Conservation (phyloP, 495 filamentous ascomycete genomes). For the Penicillium steckii region DNA sequence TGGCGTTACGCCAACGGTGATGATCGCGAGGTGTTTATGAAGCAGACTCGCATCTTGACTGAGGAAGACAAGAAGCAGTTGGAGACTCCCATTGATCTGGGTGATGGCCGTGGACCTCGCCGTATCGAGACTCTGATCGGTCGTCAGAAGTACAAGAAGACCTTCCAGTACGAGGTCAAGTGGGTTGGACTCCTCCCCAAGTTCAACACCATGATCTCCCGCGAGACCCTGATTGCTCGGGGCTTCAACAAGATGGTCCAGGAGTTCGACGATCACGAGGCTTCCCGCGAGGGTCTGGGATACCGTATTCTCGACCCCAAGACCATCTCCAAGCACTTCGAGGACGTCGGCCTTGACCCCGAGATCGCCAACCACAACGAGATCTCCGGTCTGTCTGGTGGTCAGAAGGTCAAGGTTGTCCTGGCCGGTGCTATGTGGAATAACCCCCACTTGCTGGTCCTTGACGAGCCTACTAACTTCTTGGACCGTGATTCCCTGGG, state of each 20-base stretch:
- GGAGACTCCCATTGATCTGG: constrained; percentile 80
- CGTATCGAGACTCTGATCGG: constrained; percentile 88
- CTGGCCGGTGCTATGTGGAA: constrained; percentile 99
- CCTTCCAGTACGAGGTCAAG: constrained; percentile 98
- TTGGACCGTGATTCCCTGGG: constrained; percentile 96
- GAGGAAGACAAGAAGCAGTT: constrained; percentile 84
- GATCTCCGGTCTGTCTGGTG: constrained; percentile 94
- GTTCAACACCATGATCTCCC: constrained; percentile 86
- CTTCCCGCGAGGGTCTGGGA: constrained; percentile 93
- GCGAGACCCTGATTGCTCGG: constrained; percentile 81
- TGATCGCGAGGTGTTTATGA: constrained; percentile 94
- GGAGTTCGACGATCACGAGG: constrained; percentile 98
- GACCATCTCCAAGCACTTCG: constrained; percentile 95
- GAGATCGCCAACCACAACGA: constrained; percentile 99
- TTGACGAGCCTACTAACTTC: constrained; percentile 99
- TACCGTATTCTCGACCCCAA: constrained; percentile 90
- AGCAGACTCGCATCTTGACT: constrained; percentile 91
- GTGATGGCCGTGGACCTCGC: constrained; percentile 73
- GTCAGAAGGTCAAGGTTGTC: constrained; percentile 99
- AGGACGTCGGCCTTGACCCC: constrained; percentile 92
- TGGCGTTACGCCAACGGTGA: constrained; percentile 98
- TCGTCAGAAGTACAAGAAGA: constrained; percentile 98
- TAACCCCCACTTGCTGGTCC: constrained; percentile 94
- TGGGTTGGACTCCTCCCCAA: constrained; percentile 88
- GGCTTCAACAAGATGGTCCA: constrained; percentile 93